Evolutionary conservation across 1,139 yeast genomes (phyloP), one percentile per base, ranked within the genome.

Genomic region (Candida glucosophila): DNA sequence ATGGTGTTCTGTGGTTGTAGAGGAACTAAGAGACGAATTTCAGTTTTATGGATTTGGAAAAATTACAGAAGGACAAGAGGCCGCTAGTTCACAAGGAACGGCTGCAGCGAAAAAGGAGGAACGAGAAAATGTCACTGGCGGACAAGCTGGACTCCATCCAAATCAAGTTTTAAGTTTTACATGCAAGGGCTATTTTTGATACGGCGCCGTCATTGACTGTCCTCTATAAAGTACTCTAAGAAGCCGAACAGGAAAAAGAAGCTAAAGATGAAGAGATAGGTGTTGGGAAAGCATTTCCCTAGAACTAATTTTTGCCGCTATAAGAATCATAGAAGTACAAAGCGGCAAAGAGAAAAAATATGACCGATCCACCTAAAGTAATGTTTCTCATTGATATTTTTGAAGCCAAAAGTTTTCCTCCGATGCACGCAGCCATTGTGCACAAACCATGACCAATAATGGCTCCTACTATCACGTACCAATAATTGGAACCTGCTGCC

Each of bases 401-500:
- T 28, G 86, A 73, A 22, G 98, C 97, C 37, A 92, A 64, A 33
- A 83, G 65, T 55, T 80, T 80, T 17, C 99, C 99, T 23, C 97
- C 97, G 32, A 83, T 33, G 29, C 92, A 94, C n/a, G 98, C 98
- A 32, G 86, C 73, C 23, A 73, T 73, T 1, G 97, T 83, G 57
- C 98, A 90, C n/a, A 81, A 31, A 7, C 80, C 77, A 52, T 90
- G 99, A 15, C 98, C 99, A 23, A 80, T 51, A 22, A 86, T 74
- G 13, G 95, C 95, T 32, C 99, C 98, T 23, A 78, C 41, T 24
- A 90, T 83, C 25, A 88, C 95, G 44, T 67, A 67, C 90, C 93
- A 77, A 58, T 85, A 90, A 51, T 86, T 83, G 19, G 86, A 77
- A 20, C 96, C 96, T 1, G 98, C 95, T 25, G 97, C 97, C 93